These are phyloP conservation scores for Astrephomene gubernaculifera DNA, from an alignment of 139 green algal genomes.

Conservation along the genomic window DNA sequence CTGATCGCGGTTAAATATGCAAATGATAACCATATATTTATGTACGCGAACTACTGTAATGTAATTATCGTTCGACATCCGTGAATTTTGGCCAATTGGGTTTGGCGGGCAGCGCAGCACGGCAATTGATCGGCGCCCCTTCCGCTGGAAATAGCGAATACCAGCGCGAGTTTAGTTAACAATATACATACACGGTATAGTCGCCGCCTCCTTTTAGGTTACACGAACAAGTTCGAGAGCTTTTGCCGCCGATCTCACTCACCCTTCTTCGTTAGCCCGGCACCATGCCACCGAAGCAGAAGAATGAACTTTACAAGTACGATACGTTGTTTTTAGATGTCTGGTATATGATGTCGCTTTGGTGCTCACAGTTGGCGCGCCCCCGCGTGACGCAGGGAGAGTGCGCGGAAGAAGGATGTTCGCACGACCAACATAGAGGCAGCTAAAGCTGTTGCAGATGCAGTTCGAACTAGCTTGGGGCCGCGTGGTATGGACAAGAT, in stretches of 20 bases:
- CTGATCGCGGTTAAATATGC: too few relatives aligned
- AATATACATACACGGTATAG: too few relatives aligned
- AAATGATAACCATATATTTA: too few relatives aligned
- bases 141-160: too few relatives aligned
- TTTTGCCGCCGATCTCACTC: conserved; percentile 24
- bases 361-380: neutral
- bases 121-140: too few relatives aligned
- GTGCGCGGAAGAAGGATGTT: conserved; percentile 93
- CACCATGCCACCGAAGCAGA: conserved; percentile 29
- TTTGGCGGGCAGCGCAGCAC: too few relatives aligned
- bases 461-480: conserved; percentile 94
- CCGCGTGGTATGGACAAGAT: conserved; percentile 99
- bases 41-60: too few relatives aligned
- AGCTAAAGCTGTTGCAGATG: conserved; percentile 98
- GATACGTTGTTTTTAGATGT: neutral
- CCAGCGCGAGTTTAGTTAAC: too few relatives aligned
- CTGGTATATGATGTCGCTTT: neutral
- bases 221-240: neutral
- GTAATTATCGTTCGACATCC: too few relatives aligned
- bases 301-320: conserved; percentile 48
- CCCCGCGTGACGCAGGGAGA: conserved; percentile 73
- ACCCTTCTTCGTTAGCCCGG: neutral
- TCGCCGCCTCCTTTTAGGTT: neutral
- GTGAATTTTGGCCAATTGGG: too few relatives aligned
- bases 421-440: conserved; percentile 95